Evolutionary conservation across 148 eudicot genomes (phyloP), one percentile per base, ranked within the genome.

Genomic region (Bassia scoparia): DNA sequence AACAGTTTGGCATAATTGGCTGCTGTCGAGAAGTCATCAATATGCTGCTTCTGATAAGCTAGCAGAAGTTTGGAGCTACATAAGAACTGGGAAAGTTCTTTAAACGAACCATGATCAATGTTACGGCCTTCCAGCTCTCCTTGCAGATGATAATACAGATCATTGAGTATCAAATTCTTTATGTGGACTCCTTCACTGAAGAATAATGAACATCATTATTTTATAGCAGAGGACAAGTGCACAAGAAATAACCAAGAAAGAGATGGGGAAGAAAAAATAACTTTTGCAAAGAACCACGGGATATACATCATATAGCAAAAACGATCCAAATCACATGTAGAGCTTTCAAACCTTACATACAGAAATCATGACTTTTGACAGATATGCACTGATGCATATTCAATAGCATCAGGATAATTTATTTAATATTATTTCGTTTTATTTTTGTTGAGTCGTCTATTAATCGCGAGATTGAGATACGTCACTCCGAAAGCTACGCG

Each of bases 61-160:
- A 78, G 83, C 67, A 92, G 69, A 70, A 88, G 72, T 31, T 81
- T 77, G 37, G 95, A 86, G 68, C 81, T 82, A 2, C 81, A 12
- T 61, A 96, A 77, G 80, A 71, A 90, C 75, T 85, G 89, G 71
- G 81, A 82, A 54, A 96, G 85, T 77, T 92, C 97, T 78, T 90
- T 96, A 81, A 96, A 90, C 74, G 90, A 86, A 58, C 89, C 85
- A 68, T 84, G 81, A 71, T 84, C 96, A 79, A 92, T 88, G 71
- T 71, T 72, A 74, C 97, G 96, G 29, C 99, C 99, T 84, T 92
- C 96, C 64, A 92, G 83, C 86, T 96, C 96, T 75, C 96, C 99
- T 85, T 90, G 92, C 63, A 96, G 79, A 84, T 89, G 99, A 85
- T 90, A 90, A 81, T 87, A 92, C 2, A 96, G 85, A 82, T 96